Evolutionary conservation across 1,284 basidiomycete species (phyloP), one percentile per base, ranked within the genome.

Genomic region (Sutorius eximius): DNA sequence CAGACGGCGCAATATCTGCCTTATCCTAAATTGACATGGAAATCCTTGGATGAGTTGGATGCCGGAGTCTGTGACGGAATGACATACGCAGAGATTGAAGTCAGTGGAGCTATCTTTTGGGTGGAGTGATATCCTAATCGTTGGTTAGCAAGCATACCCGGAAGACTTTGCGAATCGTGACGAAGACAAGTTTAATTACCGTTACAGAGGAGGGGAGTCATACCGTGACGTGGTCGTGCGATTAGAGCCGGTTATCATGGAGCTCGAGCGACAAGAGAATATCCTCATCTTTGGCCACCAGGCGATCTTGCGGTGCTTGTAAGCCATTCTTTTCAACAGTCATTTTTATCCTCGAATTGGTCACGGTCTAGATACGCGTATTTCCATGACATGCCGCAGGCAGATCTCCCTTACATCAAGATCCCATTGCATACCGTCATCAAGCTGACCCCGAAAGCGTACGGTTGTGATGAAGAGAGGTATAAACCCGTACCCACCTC

Each of bases 111-210:
- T 45, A 15, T 30, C 27, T 13, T 30, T 42, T 10, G 1, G 10
- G 38, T 9, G 18, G 16, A 48, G 38, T 20, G 3, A 15, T 24
- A 18, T 6, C 24, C 40, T 59, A 3, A 64, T 41, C 24, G 27
- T 52, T 30, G 22, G 27, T 47, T 49, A 95, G 90, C 83, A 87
- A 78, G 87, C 87, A 49, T 99, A 98, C 69, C 97, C 97, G 0
- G 97, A 99, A 61, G 97, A 99, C 73, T 98, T 96, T 70, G 95
- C 94, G n/a, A 94, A 93, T 67, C 86, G 97, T 27, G 97, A 99
- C 68, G 95, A 99, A 52, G 97, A 99, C 78, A 99, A 99, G 74
- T 99, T 98, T 76, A 99, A 99, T 75, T 99, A 99, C 71, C 86
- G 97, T 24, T 98, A 98, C 74, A 81, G 93, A 68, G 91, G 86